These are phyloP conservation scores for Viola odorata DNA, from an alignment of 345 rosid species.

Conservation along the genomic window DNA sequence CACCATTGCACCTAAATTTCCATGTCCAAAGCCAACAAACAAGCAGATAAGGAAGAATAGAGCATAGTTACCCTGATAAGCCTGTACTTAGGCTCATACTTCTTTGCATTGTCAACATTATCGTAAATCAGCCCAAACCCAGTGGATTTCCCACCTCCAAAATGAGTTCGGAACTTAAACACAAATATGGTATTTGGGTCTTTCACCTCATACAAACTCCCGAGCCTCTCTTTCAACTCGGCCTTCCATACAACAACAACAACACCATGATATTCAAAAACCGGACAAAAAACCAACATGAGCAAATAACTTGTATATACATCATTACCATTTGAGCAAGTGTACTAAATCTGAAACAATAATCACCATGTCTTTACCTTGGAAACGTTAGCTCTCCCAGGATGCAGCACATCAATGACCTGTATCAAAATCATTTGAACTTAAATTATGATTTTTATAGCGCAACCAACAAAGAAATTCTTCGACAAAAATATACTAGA, in stretches of 20 bases:
- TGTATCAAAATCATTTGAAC: conserved; percentile 15
- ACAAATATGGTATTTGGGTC: conserved; percentile 88
- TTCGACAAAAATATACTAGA: neutral
- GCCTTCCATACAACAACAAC: conserved; percentile 31
- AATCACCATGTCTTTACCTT: conserved; percentile 42
- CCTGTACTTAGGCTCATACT: conserved; percentile 92
- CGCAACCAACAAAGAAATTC: neutral
- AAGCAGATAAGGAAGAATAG: no score
- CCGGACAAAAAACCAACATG: neutral
- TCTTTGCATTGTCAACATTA: conserved; percentile 80
- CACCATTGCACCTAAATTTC: neutral
- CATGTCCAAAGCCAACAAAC: neutral
- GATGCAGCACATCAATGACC: conserved; percentile 96
- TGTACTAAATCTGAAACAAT: neutral
- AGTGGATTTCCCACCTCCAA: conserved; percentile 98
- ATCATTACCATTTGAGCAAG: neutral
- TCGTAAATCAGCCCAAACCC: conserved; percentile 97
- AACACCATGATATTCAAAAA: neutral
- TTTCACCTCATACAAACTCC: conserved; percentile 79
- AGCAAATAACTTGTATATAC: neutral
- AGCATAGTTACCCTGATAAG: conserved; percentile 70
- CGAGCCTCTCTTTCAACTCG: conserved; percentile 83
- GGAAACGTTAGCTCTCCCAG: conserved; percentile 88
- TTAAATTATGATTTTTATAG: neutral
- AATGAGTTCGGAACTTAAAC: conserved; percentile 91